Evolutionary conservation across 129 eudicot species (phyloP), one percentile per base, ranked within the genome.

Genomic region (Pittosporum tobira): DNA sequence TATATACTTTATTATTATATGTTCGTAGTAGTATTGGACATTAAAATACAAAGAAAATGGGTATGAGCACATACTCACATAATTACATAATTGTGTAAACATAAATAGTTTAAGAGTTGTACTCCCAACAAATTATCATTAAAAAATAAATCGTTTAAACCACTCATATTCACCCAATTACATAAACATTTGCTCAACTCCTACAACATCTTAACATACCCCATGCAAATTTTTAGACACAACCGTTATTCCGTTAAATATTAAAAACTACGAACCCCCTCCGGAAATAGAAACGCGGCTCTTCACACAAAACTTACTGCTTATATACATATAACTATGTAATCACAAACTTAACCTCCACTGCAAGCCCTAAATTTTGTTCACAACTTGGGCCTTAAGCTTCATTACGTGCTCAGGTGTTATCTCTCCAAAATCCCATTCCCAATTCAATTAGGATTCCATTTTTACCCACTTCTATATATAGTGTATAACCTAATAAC

Each of bases 201-300:
- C n/a, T n/a, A n/a, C n/a, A n/a, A n/a, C n/a, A n/a, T n/a, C 31
- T 1, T 0, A 23, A 14, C 30, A 51, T 34, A 22, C 15, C 2
- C 5, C 38, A 6, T 14, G 2, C 5, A 45, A 18, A 12, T 57
- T 27, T 19, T 36, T 12, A 18, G 49, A 61, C 70, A 66, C 77
- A 64, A 71, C 77, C 65, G 81, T 76, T 76, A 76, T 76, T 76
- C 73, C 51, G 69, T 64, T 64, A 51, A 59, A 65, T 37, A 4
- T 58, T 11, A 38, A 58, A 11, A 6, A 7, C 48, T 40, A 20
- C 24, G 9, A 47, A 0, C 51, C 34, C 29, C 1, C 36, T 40
- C 48, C 48, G 22, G 44, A 58, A 31, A 37, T n/a, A n/a, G 65
- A 46, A 43, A 58, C 58, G 45, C 52, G 53, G 52, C 44, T 37